These are phyloP conservation scores for Scutellaria minor DNA, from an alignment of 257 asterid genomes.

Conservation along the genomic window DNA sequence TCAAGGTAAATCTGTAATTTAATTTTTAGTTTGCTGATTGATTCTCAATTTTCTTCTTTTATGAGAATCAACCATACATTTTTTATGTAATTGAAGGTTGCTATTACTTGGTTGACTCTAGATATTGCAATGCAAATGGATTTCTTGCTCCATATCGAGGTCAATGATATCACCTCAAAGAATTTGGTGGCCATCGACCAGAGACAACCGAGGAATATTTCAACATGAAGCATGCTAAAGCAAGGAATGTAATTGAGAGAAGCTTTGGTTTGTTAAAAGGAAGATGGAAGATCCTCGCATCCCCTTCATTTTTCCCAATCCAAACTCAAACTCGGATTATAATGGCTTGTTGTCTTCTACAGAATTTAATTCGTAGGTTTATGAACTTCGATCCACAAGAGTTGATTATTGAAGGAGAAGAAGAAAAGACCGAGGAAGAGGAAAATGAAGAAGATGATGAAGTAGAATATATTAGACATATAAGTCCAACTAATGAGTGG, in stretches of 20 bases:
- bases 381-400: slow-evolving; percentile 10
- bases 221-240: background rate
- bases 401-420: background rate
- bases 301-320: background rate
- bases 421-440: background rate
- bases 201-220: background rate
- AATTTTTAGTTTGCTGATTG: background rate
- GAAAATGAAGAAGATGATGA: background rate
- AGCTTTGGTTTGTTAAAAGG: slow-evolving; percentile 13
- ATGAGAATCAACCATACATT: too few species aligned
- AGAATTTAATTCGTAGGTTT: slow-evolving; percentile 2
- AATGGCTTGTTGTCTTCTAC: background rate
- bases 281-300: slow-evolving; percentile 8
- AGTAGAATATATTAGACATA: slow-evolving; percentile 1
- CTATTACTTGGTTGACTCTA: too few species aligned
- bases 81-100: too few species aligned
- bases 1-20: background rate
- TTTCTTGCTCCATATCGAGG: background rate
- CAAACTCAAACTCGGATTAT: background rate
- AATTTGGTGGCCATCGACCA: background rate
- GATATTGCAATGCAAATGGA: too few species aligned
- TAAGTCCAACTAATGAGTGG: background rate
- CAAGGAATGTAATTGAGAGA: slow-evolving; percentile 10
- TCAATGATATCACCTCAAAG: slow-evolving; percentile 2
- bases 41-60: background rate